These are phyloP conservation scores for Triticum dicoccoides DNA, from an alignment of 176 grass and related monocot species.

Conservation along the genomic window DNA sequence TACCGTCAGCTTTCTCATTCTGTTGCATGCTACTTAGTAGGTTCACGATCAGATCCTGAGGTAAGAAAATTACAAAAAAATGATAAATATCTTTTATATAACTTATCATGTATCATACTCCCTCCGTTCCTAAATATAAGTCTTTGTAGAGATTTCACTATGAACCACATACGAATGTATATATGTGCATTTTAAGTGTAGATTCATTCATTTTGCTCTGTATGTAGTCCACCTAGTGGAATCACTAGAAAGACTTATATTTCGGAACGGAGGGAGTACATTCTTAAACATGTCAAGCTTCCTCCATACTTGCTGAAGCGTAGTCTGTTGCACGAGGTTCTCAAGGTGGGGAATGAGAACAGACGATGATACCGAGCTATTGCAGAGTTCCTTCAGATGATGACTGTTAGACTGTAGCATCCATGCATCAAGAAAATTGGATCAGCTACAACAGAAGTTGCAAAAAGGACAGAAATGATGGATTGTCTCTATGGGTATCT, in stretches of 20 bases:
- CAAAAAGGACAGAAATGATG: not conserved
- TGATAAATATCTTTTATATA: conserved; percentile 27
- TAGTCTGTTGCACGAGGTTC: conserved; percentile 95
- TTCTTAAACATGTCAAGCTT: conserved; percentile 23
- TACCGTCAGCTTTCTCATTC: conserved; percentile 74
- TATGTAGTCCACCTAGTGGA: no score
- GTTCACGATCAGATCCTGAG: conserved; percentile 87
- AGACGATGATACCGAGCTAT: conserved; percentile 69
- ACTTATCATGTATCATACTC: not conserved
- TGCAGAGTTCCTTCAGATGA: conserved; percentile 70
- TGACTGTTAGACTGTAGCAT: conserved; percentile 54
- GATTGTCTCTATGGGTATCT: not conserved
- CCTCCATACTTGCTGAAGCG: conserved; percentile 80
- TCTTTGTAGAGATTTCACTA: no score
- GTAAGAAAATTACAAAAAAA: conserved; percentile 26
- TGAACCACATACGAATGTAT: no score
- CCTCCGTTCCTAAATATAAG: no score
- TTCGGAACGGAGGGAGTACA: not conserved
- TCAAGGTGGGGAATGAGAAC: conserved; percentile 89
- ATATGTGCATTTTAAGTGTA: no score
- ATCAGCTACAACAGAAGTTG: not conserved
- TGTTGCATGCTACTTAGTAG: conserved; percentile 85
- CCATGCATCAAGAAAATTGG: not conserved
- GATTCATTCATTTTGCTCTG: no score
- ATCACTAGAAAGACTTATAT: no score